phyloP scores from a whole-genome alignment of 2,329 filamentous ascomycete species.

The Aspergillus versicolor region DNA sequence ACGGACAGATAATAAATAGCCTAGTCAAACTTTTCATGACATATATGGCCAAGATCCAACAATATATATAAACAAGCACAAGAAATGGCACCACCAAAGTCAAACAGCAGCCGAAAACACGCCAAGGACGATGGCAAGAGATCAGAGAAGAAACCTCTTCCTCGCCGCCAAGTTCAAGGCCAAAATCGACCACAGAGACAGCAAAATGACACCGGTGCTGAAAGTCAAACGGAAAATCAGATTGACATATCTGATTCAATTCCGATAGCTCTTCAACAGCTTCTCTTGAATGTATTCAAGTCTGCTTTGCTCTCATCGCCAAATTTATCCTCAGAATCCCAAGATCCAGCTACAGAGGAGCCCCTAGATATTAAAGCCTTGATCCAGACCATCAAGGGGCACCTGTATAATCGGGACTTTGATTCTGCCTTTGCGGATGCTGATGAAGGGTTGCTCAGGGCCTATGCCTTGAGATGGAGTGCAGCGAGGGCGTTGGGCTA shows the following conservation, averaged over 20 bases:
- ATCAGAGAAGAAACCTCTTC: constrained; percentile 10
- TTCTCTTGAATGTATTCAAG: constrained; percentile 71
- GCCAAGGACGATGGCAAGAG: constrained; percentile 10
- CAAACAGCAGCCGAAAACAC: neutral
- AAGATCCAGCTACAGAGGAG: neutral
- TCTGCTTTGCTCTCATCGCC: constrained; percentile 58
- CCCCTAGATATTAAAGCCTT: constrained; percentile 46
- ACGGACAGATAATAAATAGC: neutral
- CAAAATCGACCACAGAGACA: constrained; percentile 1
- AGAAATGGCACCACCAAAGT: constrained; percentile 13
- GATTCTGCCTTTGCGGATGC: constrained; percentile 67
- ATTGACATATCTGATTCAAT: constrained; percentile 35
- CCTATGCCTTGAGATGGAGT: constrained; percentile 90
- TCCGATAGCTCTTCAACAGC: constrained; percentile 62
- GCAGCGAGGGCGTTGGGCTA: constrained; percentile 83
- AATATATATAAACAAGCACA: neutral
- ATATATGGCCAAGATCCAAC: neutral
- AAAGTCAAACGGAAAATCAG: constrained; percentile 1
- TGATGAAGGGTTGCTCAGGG: constrained; percentile 67
- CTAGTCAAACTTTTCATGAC: neutral
- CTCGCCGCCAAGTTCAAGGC: constrained; percentile 4
- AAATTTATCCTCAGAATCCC: neutral
- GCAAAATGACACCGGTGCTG: neutral
- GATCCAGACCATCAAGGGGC: constrained; percentile 80
- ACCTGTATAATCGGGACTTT: constrained; percentile 86